Conservation (phyloP, 495 filamentous ascomycete genomes). For the Xylaria bambusicola region DNA sequence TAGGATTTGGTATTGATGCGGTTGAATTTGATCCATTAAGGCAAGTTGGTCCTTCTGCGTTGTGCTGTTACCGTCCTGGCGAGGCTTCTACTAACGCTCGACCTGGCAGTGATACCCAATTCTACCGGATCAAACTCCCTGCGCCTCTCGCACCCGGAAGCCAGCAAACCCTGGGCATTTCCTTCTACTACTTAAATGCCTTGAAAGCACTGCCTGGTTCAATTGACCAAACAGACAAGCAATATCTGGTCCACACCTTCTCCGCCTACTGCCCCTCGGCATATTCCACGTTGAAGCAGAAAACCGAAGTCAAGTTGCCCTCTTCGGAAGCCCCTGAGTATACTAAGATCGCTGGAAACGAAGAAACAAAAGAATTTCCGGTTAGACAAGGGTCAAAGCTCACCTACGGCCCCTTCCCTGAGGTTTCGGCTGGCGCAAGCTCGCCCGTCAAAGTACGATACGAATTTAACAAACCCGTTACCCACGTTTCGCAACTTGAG, state of each 20-base stretch:
- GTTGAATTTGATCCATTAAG: constrained; percentile 65
- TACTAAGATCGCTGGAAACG: constrained; percentile 67
- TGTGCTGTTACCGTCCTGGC: constrained; percentile 11
- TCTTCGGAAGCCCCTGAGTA: constrained; percentile 78
- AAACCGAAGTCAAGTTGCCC: constrained; percentile 93
- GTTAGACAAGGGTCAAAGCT: constrained; percentile 81
- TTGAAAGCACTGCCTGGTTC: constrained; percentile 76
- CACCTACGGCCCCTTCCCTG: constrained; percentile 89
- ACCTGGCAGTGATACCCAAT: constrained; percentile 68
- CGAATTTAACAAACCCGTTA: constrained; percentile 92
- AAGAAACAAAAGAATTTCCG: constrained; percentile 67
- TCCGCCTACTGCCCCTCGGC: constrained; percentile 78
- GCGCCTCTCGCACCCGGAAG: constrained; percentile 70
- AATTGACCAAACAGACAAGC: constrained; percentile 78
- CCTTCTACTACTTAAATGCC: constrained; percentile 73
- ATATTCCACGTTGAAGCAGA: constrained; percentile 86
- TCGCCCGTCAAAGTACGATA: constrained; percentile 80
- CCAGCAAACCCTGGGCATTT: constrained; percentile 85
- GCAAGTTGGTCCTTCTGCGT: constrained; percentile 38
- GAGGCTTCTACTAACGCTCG: constrained; percentile 19
- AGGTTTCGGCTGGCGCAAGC: constrained; percentile 69
- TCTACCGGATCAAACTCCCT: constrained; percentile 78
- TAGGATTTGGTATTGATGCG: constrained; percentile 66
- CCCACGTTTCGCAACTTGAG: constrained; percentile 72
- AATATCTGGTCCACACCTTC: constrained; percentile 83